Evolutionary conservation across 1,139 yeast species (phyloP).

Genomic region (Ogataea hybrid): DNA sequence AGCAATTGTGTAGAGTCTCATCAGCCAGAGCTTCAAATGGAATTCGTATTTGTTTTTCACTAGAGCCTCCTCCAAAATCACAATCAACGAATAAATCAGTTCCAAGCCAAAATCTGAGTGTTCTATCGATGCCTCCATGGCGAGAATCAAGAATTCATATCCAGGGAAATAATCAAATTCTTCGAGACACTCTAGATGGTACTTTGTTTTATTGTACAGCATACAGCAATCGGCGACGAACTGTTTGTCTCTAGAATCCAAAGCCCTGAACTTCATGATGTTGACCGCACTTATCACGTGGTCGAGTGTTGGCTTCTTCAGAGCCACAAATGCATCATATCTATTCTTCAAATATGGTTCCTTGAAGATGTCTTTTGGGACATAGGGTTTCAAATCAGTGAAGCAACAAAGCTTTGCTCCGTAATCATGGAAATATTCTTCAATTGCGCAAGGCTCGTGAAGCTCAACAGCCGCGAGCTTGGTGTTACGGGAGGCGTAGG

Average conservation of each 20-base stretch:
- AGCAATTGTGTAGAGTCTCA: conserved; percentile 58
- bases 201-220: conserved; percentile 24
- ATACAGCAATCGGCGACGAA: conserved; percentile 23
- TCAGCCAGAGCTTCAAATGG: conserved; percentile 66
- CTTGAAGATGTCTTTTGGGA: neutral
- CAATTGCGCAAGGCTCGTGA: conserved; percentile 30
- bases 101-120: conserved; percentile 14
- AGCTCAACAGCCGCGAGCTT: conserved; percentile 53
- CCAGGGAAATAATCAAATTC: conserved; percentile 65
- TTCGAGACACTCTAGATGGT: conserved; percentile 36
- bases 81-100: conserved; percentile 35
- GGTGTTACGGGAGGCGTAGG: conserved; percentile 50
- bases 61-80: conserved; percentile 47
- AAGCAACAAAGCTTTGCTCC: conserved; percentile 60
- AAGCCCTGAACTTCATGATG: conserved; percentile 43
- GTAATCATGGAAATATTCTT: conserved; percentile 42
- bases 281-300: conserved; percentile 48
- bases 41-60: conserved; percentile 61
- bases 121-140: conserved; percentile 35
- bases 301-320: conserved; percentile 23
- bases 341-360: neutral
- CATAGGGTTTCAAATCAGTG: conserved; percentile 49
- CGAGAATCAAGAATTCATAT: conserved; percentile 59
- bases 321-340: neutral
- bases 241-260: conserved; percentile 17